Conservation (phyloP, 495 filamentous ascomycete species). For the Penicillium diatomitis region DNA sequence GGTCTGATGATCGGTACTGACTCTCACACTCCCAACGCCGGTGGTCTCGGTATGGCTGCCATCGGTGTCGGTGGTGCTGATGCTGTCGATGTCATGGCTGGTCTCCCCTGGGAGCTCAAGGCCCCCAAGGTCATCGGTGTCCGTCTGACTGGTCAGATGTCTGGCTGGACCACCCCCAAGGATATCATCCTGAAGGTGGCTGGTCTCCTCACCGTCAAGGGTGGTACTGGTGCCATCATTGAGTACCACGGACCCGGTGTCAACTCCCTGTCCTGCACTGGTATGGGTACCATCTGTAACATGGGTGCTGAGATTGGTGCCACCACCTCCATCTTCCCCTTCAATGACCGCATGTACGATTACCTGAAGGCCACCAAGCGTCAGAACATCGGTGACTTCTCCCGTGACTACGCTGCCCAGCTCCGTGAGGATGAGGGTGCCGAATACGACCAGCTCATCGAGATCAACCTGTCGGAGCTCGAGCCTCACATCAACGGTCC, state of each 20-base stretch:
- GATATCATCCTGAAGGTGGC: constrained; percentile 98
- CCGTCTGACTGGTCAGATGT: constrained; percentile 79
- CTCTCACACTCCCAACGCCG: constrained; percentile 96
- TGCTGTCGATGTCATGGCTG: constrained; percentile 97
- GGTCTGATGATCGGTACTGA: constrained; percentile 97
- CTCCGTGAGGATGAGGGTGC: constrained; percentile 87
- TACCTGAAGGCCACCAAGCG: constrained; percentile 93
- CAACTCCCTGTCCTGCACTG: constrained; percentile 56
- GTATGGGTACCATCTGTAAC: constrained; percentile 66
- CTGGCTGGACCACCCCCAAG: constrained; percentile 92
- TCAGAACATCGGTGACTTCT: constrained; percentile 78
- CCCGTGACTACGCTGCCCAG: constrained; percentile 74
- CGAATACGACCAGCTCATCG: constrained; percentile 92
- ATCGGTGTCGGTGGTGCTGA: constrained; percentile 99
- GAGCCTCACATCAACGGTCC: constrained; percentile 99
- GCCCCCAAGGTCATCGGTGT: constrained; percentile 97
- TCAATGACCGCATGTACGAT: constrained; percentile 96
- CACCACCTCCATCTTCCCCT: constrained; percentile 97
- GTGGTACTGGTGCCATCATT: constrained; percentile 93
- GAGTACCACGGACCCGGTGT: constrained; percentile 91
- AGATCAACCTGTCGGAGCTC: constrained; percentile 88
- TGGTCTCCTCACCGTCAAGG: constrained; percentile 94
- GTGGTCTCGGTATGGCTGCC: constrained; percentile 91
- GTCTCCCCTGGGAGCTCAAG: constrained; percentile 96
- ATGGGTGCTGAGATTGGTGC: constrained; percentile 93